Evolutionary conservation across 139 green algal species (phyloP).

Genomic region (Ettlia oleoabundans): DNA sequence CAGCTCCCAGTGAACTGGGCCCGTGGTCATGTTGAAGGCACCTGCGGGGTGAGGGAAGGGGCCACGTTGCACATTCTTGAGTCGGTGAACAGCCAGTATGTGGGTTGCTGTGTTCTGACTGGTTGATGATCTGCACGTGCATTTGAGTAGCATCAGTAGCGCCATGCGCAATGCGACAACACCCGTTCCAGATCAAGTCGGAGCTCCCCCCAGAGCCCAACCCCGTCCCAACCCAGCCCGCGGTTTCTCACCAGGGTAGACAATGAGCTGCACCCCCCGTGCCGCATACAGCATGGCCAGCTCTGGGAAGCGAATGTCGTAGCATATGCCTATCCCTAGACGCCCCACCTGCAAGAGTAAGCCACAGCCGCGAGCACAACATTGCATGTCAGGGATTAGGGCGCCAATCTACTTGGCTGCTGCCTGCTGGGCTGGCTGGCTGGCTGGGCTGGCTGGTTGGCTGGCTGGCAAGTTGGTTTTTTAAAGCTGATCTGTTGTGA

Average conservation of each 20-base stretch:
- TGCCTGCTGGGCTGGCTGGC: too few relatives aligned
- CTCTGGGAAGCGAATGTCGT: constrained; percentile 98
- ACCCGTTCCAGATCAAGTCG: too few relatives aligned
- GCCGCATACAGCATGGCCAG: constrained; percentile 86
- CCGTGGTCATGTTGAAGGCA: constrained; percentile 64
- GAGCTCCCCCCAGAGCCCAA: too few relatives aligned
- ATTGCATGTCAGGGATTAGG: background rate
- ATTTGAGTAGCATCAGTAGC: background rate
- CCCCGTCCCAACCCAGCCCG: too few relatives aligned
- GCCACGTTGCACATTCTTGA: too few relatives aligned
- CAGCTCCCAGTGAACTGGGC: constrained; percentile 96
- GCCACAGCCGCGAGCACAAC: too few relatives aligned
- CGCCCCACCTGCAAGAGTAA: constrained; percentile 28
- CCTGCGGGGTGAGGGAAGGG: constrained; percentile 19
- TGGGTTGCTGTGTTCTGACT: too few relatives aligned
- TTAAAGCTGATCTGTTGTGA: too few relatives aligned
- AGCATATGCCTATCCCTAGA: constrained; percentile 97
- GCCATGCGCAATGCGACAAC: background rate
- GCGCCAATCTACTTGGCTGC: background rate
- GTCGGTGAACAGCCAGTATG: too few relatives aligned
- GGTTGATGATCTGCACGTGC: too few relatives aligned
- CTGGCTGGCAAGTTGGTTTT: too few relatives aligned
- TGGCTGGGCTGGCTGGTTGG: too few relatives aligned
- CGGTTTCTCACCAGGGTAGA: constrained; percentile 82
- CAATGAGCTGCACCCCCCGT: constrained; percentile 82